phyloP scores from a whole-genome alignment of 1,284 basidiomycete genomes.

The Trichosporon faecale region DNA sequence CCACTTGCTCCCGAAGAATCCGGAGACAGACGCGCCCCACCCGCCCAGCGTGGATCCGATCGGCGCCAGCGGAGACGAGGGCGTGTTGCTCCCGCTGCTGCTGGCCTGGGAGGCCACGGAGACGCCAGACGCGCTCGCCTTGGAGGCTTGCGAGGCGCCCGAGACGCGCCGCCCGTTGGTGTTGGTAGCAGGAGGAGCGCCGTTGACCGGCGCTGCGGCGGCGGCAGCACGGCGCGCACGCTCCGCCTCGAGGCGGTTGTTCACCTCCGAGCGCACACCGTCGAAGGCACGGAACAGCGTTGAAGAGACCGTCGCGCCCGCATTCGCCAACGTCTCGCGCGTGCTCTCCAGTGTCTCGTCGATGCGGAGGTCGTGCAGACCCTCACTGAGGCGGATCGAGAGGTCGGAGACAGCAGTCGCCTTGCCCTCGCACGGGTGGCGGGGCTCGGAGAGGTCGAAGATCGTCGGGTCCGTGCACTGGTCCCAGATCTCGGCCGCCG shows the following conservation, averaged over 20 bases:
- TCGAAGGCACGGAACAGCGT: constrained; percentile 82
- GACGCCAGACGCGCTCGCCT: not conserved
- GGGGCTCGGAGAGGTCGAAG: constrained; percentile 87
- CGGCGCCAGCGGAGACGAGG: not conserved
- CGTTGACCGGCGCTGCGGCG: constrained; percentile 11
- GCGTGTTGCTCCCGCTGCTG: not conserved
- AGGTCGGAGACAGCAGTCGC: constrained; percentile 85
- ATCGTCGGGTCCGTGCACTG: constrained; percentile 78
- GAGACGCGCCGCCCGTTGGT: not conserved
- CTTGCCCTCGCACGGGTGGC: constrained; percentile 84
- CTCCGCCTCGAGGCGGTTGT: constrained; percentile 35
- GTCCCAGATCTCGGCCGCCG: constrained; percentile 83
- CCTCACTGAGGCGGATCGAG: constrained; percentile 75
- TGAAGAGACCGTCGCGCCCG: constrained; percentile 69
- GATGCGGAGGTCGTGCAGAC: constrained; percentile 82
- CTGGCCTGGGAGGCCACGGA: not conserved
- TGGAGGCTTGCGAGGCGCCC: not conserved
- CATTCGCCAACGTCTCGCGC: constrained; percentile 76
- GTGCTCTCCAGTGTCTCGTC: constrained; percentile 86
- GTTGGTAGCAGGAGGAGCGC: not conserved
- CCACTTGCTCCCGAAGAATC: constrained; percentile 7
- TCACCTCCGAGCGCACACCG: constrained; percentile 61
- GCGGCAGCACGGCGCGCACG: constrained; percentile 21
- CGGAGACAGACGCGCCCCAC: constrained; percentile 2
- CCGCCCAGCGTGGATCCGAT: not conserved